phyloP scores from a whole-genome alignment of 768 basidiomycete species.

The Lentinula boryana region DNA sequence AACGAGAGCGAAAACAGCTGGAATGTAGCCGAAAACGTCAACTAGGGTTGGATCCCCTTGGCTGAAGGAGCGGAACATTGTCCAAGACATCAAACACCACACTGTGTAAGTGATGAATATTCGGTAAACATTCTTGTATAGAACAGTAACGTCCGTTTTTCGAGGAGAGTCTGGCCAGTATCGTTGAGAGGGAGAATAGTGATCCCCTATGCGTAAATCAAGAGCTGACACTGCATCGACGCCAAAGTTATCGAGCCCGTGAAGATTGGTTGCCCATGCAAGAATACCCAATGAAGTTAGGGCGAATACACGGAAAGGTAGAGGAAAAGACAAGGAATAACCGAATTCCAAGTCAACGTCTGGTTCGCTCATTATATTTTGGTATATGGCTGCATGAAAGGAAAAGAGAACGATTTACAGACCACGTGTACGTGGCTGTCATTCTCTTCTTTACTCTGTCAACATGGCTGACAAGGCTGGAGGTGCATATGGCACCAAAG shows the following conservation, averaged over 20 bases:
- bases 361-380: constrained; percentile 15
- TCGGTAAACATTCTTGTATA: constrained; percentile 62
- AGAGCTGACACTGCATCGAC: constrained; percentile 71
- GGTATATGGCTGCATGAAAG: constrained; percentile 6
- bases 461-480: constrained; percentile 29
- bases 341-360: constrained; percentile 7
- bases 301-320: constrained; percentile 88
- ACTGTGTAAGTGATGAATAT: constrained; percentile 54
- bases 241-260: constrained; percentile 68
- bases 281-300: constrained; percentile 76
- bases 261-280: constrained; percentile 91
- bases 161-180: constrained; percentile 22
- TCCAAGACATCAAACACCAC: constrained; percentile 67
- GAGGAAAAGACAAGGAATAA: constrained; percentile 58
- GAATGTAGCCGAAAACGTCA: constrained; percentile 73
- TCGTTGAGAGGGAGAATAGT: constrained; percentile 20
- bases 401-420: neutral
- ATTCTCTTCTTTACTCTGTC: neutral
- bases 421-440: neutral
- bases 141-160: constrained; percentile 30
- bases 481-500: constrained; percentile 37
- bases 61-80: constrained; percentile 56
- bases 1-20: constrained; percentile 58
- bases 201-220: constrained; percentile 46
- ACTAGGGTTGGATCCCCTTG: constrained; percentile 51